These are phyloP conservation scores for Pseudodiploospora longispora DNA, from an alignment of 2,329 filamentous ascomycete genomes.

Conservation along the genomic window DNA sequence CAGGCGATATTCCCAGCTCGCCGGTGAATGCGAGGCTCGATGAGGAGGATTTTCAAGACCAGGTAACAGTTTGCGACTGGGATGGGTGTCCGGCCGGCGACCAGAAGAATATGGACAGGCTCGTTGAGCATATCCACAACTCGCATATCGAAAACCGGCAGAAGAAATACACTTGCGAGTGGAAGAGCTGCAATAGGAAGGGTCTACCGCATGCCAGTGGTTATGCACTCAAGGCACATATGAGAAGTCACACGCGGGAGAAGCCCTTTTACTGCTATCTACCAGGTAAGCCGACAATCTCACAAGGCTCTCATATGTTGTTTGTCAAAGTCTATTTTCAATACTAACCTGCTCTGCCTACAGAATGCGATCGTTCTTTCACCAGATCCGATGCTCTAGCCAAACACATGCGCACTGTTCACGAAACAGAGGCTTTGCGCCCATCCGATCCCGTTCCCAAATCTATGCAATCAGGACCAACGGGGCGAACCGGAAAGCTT, in stretches of 20 bases:
- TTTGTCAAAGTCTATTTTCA: neutral
- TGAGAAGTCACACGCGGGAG: constrained; percentile 95
- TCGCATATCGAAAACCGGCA: constrained; percentile 89
- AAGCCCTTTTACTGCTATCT: constrained; percentile 97
- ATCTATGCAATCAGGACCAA: constrained; percentile 46
- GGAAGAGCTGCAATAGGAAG: constrained; percentile 82
- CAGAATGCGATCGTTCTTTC: constrained; percentile 95
- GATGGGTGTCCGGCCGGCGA: constrained; percentile 65
- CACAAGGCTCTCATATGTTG: neutral
- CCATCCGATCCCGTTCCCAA: constrained; percentile 69
- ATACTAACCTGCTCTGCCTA: constrained; percentile 13
- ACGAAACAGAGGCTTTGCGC: constrained; percentile 91
- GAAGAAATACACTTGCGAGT: constrained; percentile 98
- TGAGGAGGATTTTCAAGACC: constrained; percentile 68
- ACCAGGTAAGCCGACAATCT: constrained; percentile 56
- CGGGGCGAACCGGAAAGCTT: constrained; percentile 43
- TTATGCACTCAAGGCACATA: constrained; percentile 92
- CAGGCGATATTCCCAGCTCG: constrained; percentile 71
- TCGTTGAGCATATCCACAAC: constrained; percentile 81
- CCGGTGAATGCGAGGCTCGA: constrained; percentile 59
- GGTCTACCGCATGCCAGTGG: constrained; percentile 88
- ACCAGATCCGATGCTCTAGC: constrained; percentile 91
- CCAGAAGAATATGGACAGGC: constrained; percentile 68
- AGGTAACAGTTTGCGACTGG: constrained; percentile 73
- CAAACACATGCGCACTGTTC: constrained; percentile 97